Base-by-base conservation (phyloP, 2,329 filamentous ascomycete species). In the Talaromyces albobiverticillius region DNA sequence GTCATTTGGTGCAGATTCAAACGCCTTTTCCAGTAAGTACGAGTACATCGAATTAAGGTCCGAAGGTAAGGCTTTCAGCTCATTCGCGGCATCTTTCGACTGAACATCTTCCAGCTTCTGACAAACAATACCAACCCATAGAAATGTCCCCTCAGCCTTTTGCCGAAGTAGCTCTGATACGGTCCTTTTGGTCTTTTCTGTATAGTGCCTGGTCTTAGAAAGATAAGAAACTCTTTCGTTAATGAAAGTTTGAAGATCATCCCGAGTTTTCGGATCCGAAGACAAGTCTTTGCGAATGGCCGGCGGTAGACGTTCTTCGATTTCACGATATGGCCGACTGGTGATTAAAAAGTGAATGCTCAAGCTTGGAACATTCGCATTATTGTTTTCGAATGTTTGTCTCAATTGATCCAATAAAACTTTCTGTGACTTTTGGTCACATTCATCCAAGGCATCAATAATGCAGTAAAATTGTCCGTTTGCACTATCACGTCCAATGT, bases 71-170 rank as follows among this genome's bases (percentile, higher is more conserved):
- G 29, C 41, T 25, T 48, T 22, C 7, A 61, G 54, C 3, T 13
- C 40, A 16, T 43, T 23, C 13, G 56, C 25, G 8, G 51, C 55
- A 13, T 58, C 25, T 18, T 40, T 46, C 4, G 58, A 59, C 16
- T 16, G 58, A 9, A 55, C 52, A n/a, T 20, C 2, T 20, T 13
- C 29, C 51, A 61, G 46, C 51, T 60, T 48, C 9, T 26, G 18
- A 43, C 51, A 60, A 2, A 52, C 58, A 40, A 61, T 59, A 6
- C 57, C 58, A 1, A 59, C 53, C 60, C 57, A 60, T 22, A 60
- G 31, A 22, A 60, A 61, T 4, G 57, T 61, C 13, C 60, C 58
- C 16, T 57, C 57, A n/a, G 58, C 56, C 36, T 59, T 61, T 8
- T 60, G 48, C 16, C 57, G 20, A 3, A 61, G 51, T 1, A 59